Evolutionary conservation across 2,329 filamentous ascomycete species (phyloP), one percentile per base, ranked within the genome.

Genomic region (Pseudophaeomoniella oleicola): DNA sequence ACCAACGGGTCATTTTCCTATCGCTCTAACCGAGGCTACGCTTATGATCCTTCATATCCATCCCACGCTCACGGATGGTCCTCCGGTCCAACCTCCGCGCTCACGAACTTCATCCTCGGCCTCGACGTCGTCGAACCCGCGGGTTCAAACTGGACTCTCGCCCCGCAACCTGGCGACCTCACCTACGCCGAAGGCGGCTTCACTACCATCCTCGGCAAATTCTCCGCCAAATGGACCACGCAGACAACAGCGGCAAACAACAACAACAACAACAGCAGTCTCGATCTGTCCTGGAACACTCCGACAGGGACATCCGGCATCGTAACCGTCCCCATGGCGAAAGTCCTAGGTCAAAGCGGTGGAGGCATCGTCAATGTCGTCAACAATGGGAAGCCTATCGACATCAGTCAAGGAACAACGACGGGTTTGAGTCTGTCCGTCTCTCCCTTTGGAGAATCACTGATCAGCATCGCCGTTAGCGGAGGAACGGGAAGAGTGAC

Each of bases 1-100:
- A 51, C 50, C 0, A 63, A 77, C 42, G 71, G 71, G 3, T 66
- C 58, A 0, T 79, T 72, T 43, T 69, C 65, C 2, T 79, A 78
- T 46, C 60, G 71, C 2, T 59, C 56, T 19, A 55, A 63, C 34
- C 51, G 62, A 4, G 72, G 71, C 0, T 76, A 77, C 42, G 51
- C 52, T 3, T 58, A 65, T 33, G 66, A 70, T 37, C 56, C 55
- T 2, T 56, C 53, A 4, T 63, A 64, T 41, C 52, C 60, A 4
- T 58, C 53, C 2, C 59, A 64, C 39, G 45, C 60, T 2, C 61
- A 64, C 39, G 59, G 60, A 1, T 64, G 61, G 60, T 59, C 55
- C 5, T 49, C 54, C 1, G 59, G 60, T 5, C 61, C 61, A 1
- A 63, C 59, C 2, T 57, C 52, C 4, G 57, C 60, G 4, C 46